Percentiles rank a stretch among this genome's conserved stretches.
These are phyloP conservation scores for Cyberlindnera amylophila DNA, from an alignment of 805 yeast species.

Conservation along the genomic window DNA sequence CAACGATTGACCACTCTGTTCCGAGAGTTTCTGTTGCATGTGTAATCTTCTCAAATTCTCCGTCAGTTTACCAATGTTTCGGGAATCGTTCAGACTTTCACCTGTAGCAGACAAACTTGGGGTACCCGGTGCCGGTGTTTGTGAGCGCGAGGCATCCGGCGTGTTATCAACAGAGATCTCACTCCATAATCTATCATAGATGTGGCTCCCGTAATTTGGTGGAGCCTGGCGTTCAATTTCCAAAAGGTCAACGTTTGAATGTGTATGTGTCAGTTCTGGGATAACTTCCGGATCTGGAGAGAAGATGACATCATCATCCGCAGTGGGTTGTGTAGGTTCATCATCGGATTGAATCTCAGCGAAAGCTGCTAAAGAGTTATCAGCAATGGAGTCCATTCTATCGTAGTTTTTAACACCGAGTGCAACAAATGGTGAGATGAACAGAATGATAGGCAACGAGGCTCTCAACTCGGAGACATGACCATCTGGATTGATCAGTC, in stretches of 20 bases:
- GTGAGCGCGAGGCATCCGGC: conserved; percentile 29
- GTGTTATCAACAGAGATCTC: conserved; percentile 42
- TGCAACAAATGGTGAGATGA: conserved; percentile 80
- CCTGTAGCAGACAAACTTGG: conserved; percentile 19
- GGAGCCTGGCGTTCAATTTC: conserved; percentile 65
- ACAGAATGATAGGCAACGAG: conserved; percentile 74
- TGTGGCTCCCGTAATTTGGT: conserved; percentile 77
- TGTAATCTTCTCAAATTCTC: conserved; percentile 52
- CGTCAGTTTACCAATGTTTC: conserved; percentile 36
- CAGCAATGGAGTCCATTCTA: conserved; percentile 22
- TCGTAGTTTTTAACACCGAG: conserved; percentile 45
- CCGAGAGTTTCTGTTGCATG: conserved; percentile 42
- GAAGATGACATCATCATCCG: conserved; percentile 39
- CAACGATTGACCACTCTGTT: conserved; percentile 32
- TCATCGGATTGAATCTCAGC: conserved; percentile 29
- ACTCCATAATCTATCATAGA: conserved; percentile 76
- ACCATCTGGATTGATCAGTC: conserved; percentile 82
- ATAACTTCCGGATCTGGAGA: conserved; percentile 32
- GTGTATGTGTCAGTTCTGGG: conserved; percentile 5
- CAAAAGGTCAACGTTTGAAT: conserved; percentile 17
- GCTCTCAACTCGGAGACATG: conserved; percentile 91
- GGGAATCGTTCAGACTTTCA: conserved; percentile 23
- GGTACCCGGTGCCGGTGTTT: conserved; percentile 29
- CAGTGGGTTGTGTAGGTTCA: conserved; percentile 16
- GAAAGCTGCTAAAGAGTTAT: conserved; percentile 20